Conservation (phyloP, 2,329 filamentous ascomycete species). For the Thielaviopsis euricoi region DNA sequence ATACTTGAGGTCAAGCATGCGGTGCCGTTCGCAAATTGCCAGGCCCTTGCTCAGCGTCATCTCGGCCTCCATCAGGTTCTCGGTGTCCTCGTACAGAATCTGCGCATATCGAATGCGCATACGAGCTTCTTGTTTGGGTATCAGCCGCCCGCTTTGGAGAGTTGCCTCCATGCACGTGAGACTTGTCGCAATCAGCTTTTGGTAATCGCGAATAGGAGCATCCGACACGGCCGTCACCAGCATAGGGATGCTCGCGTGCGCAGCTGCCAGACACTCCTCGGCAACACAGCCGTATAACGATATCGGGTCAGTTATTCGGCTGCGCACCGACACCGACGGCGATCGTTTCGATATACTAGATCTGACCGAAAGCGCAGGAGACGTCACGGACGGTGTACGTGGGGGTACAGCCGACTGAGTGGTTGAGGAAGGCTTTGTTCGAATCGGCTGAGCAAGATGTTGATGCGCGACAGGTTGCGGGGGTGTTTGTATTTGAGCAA, state of each 20-base stretch:
- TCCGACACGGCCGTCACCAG: constrained; percentile 34
- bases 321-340: constrained; percentile 24
- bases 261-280: constrained; percentile 58
- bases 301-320: constrained; percentile 31
- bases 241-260: constrained; percentile 30
- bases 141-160: constrained; percentile 41
- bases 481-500: constrained; percentile 6
- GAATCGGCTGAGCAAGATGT: constrained; percentile 16
- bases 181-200: constrained; percentile 55
- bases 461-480: constrained; percentile 14
- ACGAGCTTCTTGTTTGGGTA: constrained; percentile 51
- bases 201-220: constrained; percentile 37
- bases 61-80: constrained; percentile 58
- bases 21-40: constrained; percentile 43
- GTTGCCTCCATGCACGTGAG: constrained; percentile 57
- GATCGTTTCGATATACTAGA: constrained; percentile 27
- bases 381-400: constrained; percentile 23
- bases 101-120: constrained; percentile 56
- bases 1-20: constrained; percentile 50
- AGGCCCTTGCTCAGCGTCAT: constrained; percentile 56
- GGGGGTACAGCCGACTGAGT: background rate
- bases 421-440: constrained; percentile 21
- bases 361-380: constrained; percentile 24
- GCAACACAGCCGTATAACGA: constrained; percentile 53
- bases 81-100: constrained; percentile 57